phyloP scores from a whole-genome alignment of 1,139 yeast genomes.

The Hyphopichia wangnamkhiaoensis region DNA sequence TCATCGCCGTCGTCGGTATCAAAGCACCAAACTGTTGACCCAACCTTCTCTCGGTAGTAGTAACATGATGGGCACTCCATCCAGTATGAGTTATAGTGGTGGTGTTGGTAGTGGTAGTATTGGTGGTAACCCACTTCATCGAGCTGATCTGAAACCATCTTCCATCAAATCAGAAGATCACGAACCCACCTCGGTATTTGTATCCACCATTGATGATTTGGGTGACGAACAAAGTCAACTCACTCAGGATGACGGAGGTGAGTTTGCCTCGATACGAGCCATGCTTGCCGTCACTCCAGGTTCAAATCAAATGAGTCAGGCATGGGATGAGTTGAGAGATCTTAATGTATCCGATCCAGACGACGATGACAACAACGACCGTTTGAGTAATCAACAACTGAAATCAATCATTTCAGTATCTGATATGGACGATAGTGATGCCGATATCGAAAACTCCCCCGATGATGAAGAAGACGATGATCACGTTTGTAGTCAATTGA shows the following conservation, averaged over 20 bases:
- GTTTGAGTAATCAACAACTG: background rate
- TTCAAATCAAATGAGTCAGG: slow-evolving; percentile 6
- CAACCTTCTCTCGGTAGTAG: too few species aligned
- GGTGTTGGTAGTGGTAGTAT: background rate
- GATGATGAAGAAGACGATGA: slow-evolving; percentile 7
- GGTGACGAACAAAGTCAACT: slow-evolving; percentile 10
- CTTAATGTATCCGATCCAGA: slow-evolving; percentile 20
- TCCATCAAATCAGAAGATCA: slow-evolving; percentile 20
- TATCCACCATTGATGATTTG: slow-evolving; percentile 35
- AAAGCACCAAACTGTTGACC: too few species aligned
- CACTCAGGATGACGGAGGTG: background rate
- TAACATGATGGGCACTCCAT: too few species aligned
- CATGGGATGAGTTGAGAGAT: slow-evolving; percentile 32
- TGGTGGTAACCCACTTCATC: background rate
- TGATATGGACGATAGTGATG: slow-evolving; percentile 7
- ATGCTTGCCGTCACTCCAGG: background rate
- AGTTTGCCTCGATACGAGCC: background rate
- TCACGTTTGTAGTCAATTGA: too few species aligned
- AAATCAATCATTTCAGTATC: slow-evolving; percentile 7
- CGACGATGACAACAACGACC: slow-evolving; percentile 9
- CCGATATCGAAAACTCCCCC: slow-evolving; percentile 2
- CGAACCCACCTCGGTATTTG: slow-evolving; percentile 29
- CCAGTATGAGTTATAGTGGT: background rate
- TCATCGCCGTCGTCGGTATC: background rate
- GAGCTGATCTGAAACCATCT: slow-evolving; percentile 3